Percentiles rank a stretch among this genome's conserved stretches.
Conservation (phyloP, 345 rosid genomes). For the Luvunga scandens region DNA sequence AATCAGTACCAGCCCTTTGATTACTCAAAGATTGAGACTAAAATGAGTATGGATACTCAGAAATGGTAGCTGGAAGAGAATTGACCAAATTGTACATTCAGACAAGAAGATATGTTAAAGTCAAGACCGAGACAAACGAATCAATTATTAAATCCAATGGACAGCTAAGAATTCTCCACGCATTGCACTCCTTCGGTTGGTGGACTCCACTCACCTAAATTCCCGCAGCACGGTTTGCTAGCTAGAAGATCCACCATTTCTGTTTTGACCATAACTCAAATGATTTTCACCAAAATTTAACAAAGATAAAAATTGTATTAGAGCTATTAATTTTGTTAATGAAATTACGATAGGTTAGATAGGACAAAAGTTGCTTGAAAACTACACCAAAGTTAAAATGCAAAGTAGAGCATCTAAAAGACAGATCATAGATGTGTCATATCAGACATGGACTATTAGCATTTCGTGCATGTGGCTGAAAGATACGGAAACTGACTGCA, state of each 20-base stretch:
- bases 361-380: background rate
- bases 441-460: background rate
- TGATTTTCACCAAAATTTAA: background rate
- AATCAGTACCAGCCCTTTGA: background rate
- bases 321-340: background rate
- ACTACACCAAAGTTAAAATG: background rate
- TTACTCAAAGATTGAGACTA: background rate
- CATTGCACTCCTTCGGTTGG: conserved; percentile 1
- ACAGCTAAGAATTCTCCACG: conserved; percentile 20
- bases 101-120: conserved; percentile 20
- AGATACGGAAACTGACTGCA: background rate
- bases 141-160: background rate
- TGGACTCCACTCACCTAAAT: conserved; percentile 23
- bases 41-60: background rate
- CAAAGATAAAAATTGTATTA: background rate
- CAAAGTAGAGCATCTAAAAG: background rate
- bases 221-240: conserved; percentile 19
- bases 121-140: conserved; percentile 15
- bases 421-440: background rate
- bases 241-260: background rate
- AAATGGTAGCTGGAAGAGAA: conserved; percentile 11
- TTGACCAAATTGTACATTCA: conserved; percentile 20
- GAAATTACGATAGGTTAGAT: background rate
- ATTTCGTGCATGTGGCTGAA: background rate
- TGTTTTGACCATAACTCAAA: background rate